These are phyloP conservation scores for Cylindrotheca fusiformis DNA, from an alignment of 108 stramenopile species.

Conservation along the genomic window DNA sequence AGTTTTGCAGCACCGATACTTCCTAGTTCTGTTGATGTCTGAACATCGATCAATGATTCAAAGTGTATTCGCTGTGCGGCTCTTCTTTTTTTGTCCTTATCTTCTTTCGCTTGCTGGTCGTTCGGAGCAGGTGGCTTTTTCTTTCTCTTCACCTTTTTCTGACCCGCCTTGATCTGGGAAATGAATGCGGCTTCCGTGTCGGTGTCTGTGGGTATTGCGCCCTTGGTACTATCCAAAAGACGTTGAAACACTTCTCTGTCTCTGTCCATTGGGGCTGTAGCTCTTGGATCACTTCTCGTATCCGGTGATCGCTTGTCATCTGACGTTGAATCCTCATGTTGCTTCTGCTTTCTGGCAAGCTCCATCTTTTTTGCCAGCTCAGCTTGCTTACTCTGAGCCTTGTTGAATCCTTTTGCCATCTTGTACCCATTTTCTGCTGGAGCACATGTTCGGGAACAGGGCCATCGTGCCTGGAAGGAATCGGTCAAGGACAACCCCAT, in stretches of 20 bases:
- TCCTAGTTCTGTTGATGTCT: constrained; percentile 7
- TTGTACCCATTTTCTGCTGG: too few species aligned
- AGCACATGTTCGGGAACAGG: too few species aligned
- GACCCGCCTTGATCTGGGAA: not conserved
- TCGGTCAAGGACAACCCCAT: too few species aligned
- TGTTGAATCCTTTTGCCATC: constrained; percentile 37
- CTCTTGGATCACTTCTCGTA: not conserved
- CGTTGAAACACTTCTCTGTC: constrained; percentile 7
- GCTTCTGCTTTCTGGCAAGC: constrained; percentile 34
- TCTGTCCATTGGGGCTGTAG: not conserved
- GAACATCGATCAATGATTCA: constrained; percentile 13
- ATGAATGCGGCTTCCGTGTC: constrained; percentile 4
- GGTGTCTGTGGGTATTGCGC: constrained; percentile 6
- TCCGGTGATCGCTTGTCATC: constrained; percentile 2
- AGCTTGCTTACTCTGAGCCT: constrained; percentile 38
- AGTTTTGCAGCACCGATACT: constrained; percentile 14
- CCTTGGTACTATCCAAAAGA: constrained; percentile 2
- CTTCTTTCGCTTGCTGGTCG: not conserved
- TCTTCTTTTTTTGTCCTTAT: not conserved
- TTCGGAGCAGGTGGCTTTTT: not conserved
- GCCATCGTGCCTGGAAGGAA: too few species aligned
- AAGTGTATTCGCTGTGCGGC: constrained; percentile 14
- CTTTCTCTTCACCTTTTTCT: constrained; percentile 3
- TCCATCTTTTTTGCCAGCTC: constrained; percentile 36
- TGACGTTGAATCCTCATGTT: constrained; percentile 1